Evolutionary conservation across 2,329 filamentous ascomycete species (phyloP).

Genomic region (Scedosporium minutisporum): DNA sequence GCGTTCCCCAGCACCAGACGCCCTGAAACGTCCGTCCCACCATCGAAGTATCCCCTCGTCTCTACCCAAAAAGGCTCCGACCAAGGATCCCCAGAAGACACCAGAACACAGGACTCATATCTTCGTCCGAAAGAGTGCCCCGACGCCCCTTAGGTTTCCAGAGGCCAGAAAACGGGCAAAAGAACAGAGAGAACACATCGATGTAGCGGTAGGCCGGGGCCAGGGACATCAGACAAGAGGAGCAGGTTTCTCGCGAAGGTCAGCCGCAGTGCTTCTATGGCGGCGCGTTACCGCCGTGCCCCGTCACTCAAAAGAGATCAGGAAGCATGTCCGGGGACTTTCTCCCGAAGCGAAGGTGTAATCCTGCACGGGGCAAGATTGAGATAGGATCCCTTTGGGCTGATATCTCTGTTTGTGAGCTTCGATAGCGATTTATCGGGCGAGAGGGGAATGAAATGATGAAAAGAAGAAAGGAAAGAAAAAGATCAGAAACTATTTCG

Average conservation of each 20-base stretch:
- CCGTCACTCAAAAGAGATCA: slow-evolving; percentile 25
- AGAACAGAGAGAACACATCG: slow-evolving; percentile 26
- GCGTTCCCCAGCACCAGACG: slow-evolving; percentile 17
- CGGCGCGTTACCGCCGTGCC: slow-evolving; percentile 92
- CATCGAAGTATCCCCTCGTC: slow-evolving; percentile 13
- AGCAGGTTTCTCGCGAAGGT: slow-evolving; percentile 51
- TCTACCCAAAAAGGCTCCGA: background rate
- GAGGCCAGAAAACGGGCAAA: slow-evolving; percentile 10
- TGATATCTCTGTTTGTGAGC: slow-evolving; percentile 74
- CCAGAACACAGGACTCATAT: slow-evolving; percentile 59
- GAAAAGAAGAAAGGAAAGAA: slow-evolving; percentile 24
- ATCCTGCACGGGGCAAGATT: slow-evolving; percentile 15
- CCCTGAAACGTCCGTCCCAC: slow-evolving; percentile 16
- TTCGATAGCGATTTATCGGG: slow-evolving; percentile 99
- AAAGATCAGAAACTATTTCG: slow-evolving; percentile 10
- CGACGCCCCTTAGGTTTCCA: slow-evolving; percentile 11
- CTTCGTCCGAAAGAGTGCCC: slow-evolving; percentile 51
- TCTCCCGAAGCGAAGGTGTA: slow-evolving; percentile 81
- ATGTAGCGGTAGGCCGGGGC: slow-evolving; percentile 37
- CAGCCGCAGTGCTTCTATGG: slow-evolving; percentile 98
- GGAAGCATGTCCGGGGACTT: slow-evolving; percentile 95
- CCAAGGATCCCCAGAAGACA: slow-evolving; percentile 1
- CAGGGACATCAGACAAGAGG: slow-evolving; percentile 31
- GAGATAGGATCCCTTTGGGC: slow-evolving; percentile 12
- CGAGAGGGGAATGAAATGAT: slow-evolving; percentile 62